Percentiles rank a stretch among this genome's conserved stretches.
Conservation (phyloP, 352 stramenopile genomes). For the Lagenidium giganteum region DNA sequence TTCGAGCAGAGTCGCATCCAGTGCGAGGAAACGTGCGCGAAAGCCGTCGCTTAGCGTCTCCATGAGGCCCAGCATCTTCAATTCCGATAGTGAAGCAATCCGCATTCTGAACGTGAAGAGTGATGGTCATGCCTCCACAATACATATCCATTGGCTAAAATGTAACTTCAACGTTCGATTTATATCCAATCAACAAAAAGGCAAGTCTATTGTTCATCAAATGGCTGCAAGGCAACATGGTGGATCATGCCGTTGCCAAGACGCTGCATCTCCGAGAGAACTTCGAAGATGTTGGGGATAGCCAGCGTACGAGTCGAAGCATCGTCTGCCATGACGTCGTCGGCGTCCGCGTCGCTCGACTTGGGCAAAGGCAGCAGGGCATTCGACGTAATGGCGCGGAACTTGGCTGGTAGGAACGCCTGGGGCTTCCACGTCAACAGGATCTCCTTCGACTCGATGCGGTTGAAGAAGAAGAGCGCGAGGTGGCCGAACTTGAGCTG, state of each 20-base stretch:
- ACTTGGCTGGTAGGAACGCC: constrained; percentile 74
- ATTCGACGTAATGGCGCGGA: constrained; percentile 71
- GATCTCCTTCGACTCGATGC: constrained; percentile 55
- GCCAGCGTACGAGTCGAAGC: constrained; percentile 30
- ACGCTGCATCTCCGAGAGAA: constrained; percentile 69
- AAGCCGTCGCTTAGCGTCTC: constrained; percentile 6
- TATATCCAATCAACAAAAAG: constrained; percentile 12
- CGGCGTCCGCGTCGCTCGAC: constrained; percentile 4
- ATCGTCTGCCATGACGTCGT: constrained; percentile 18
- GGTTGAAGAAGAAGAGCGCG: constrained; percentile 78
- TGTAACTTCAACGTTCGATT: neutral
- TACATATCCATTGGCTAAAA: constrained; percentile 6
- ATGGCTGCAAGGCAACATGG: constrained; percentile 45
- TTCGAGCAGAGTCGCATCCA: neutral
- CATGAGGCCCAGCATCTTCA: constrained; percentile 7
- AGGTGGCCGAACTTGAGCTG: constrained; percentile 54
- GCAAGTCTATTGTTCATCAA: constrained; percentile 20
- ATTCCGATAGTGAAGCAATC: too few relatives aligned
- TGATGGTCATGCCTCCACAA: constrained; percentile 9
- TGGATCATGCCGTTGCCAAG: constrained; percentile 61
- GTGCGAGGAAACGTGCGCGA: neutral
- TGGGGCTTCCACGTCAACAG: constrained; percentile 75
- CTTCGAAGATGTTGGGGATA: constrained; percentile 74
- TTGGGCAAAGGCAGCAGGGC: constrained; percentile 52
- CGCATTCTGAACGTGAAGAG: too few relatives aligned